Conservation (phyloP, 345 rosid species). For the Moringa oleifera region DNA sequence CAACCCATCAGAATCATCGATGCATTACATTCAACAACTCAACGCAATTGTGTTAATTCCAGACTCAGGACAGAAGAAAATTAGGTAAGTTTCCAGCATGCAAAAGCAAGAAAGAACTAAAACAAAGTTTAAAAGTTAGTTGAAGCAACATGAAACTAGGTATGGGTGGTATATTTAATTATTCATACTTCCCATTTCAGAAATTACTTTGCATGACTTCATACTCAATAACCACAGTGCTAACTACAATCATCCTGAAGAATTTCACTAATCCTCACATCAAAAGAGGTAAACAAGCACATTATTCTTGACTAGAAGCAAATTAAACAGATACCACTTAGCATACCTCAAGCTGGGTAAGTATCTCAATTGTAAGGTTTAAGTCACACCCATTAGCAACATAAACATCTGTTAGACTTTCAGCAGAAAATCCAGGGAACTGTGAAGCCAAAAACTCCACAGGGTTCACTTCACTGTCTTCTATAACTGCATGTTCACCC, state of each 20-base stretch:
- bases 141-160: not conserved
- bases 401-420: slow-evolving; percentile 93
- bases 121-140: not conserved
- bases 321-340: not conserved
- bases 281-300: slow-evolving; percentile 7
- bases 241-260: not conserved
- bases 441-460: slow-evolving; percentile 79
- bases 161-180: not conserved
- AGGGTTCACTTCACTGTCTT: slow-evolving; percentile 61
- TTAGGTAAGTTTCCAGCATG: not conserved
- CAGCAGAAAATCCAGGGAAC: slow-evolving; percentile 94
- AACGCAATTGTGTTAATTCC: not conserved
- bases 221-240: not conserved
- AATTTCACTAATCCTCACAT: not conserved
- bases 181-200: not conserved
- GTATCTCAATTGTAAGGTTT: slow-evolving; percentile 91
- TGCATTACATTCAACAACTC: not conserved
- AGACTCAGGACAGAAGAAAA: not conserved
- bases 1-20: slow-evolving; percentile 5
- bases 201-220: no score
- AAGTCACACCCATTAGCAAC: slow-evolving; percentile 86
- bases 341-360: slow-evolving; percentile 94
- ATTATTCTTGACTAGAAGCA: slow-evolving; percentile 8
- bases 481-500: slow-evolving; percentile 43
- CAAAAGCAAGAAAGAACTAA: not conserved